Base-by-base conservation (phyloP, 306 rosid species). In the Gillenia trifoliata region DNA sequence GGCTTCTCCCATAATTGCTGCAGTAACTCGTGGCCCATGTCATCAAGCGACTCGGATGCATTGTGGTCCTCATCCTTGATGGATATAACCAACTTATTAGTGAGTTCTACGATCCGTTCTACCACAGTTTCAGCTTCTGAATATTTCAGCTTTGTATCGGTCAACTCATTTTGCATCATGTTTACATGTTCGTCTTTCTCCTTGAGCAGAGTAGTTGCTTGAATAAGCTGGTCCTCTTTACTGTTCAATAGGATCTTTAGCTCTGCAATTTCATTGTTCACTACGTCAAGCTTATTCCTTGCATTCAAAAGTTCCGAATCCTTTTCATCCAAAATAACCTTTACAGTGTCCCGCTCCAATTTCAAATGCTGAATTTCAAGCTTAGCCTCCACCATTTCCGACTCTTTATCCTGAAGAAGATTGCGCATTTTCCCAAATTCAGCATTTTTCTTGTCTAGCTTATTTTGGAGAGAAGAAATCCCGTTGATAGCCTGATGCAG, bases 231-330 rank as follows among this genome's bases (percentile, higher is more conserved):
- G 11, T 71, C 65, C 86, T 94, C 97, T 85, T 80, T 90, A 61
- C 83, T 72, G 75, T 76, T 88, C 91, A 90, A 54, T 70, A 85
- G 89, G 84, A 80, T 71, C 87, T 85, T 91, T 34, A 94, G 87
- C 83, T 87, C 96, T 52, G 82, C 77, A 6, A 87, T 83, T 86
- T 94, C 93, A 75, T 80, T 84, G 84, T 85, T 87, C 54, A 92
- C 62, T 15, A 85, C 85, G 43, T 45, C 84, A n/a, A 90, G 81
- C 77, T 72, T 87, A 77, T 86, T 92, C 84, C 82, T 91, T 26
- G 97, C 92, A 82, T 75, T 80, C n/a, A 83, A 78, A 78, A 94
- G 96, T 80, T 92, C 97, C 81, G 81, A 68, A 79, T 94, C 99
- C 76, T 87, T 94, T 83, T 90, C 93, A 36, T 85, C 89, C 86